Base-by-base conservation (phyloP, 2,329 filamentous ascomycete species). In the Scedosporium boydii region DNA sequence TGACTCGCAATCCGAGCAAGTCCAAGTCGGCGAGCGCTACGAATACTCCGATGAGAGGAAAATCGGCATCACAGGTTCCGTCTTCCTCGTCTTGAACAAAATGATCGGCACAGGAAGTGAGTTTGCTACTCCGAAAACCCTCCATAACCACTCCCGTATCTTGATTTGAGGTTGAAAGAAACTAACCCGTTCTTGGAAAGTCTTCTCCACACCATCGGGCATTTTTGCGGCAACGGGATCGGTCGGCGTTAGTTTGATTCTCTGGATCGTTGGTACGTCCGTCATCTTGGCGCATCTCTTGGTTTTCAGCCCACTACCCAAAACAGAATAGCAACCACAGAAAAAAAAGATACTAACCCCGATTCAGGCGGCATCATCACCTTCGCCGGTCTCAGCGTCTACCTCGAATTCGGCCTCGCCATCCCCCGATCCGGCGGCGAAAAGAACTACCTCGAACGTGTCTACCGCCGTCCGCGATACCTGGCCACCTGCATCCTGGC, bases 391-490 rank as follows among this genome's bases (percentile, higher is more conserved):
- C 75, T 87, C 12, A 81, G 80, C 62, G 83, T 88, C 4, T 87
- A 82, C 69, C 78, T 87, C 58, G 85, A 87, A 67, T 87, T 86
- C 66, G 85, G 84, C 26, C 77, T 84, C 3, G 83, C 82, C 3
- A 85, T 87, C 42, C 85, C 85, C 2, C 76, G 81, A 42, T 85
- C 82, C 14, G 85, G 85, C 14, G 85, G 85, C 21, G 84, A 87
- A 65, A 87, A 87, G 76, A 85, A 86, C 70, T 87, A 87, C 68
- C 80, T 87, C 14, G 85, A 87, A 68, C 77, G 81, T n/a, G 81
- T 84, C 16, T 87, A 86, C 72, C 77, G 78, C 2, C 79, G 76
- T 23, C 85, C 85, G 0, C 80, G 78, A 63, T 85, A 85, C 70
- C 71, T 87, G 1, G 80, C 83, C 0, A 85, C 83, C 0, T 84